Evolutionary conservation across 129 eudicot species (phyloP).

Genomic region (Cynara cardunculus): DNA sequence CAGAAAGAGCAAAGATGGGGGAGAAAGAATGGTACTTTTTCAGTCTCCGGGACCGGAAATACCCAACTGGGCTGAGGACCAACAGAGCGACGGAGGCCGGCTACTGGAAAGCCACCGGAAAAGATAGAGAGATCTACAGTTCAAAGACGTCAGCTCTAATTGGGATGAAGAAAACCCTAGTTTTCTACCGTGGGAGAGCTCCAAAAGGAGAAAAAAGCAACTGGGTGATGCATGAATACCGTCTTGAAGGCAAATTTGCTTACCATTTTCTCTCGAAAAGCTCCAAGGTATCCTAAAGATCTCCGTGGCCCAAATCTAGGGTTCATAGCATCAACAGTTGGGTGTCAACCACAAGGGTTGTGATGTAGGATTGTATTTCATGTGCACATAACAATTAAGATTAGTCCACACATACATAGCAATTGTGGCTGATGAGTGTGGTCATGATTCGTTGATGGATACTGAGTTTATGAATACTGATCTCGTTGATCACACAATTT

Average conservation of each 20-base stretch:
- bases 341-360: too few species aligned
- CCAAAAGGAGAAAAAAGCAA: slow-evolving; percentile 91
- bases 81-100: slow-evolving; percentile 95
- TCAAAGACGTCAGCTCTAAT: slow-evolving; percentile 69
- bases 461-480: too few species aligned
- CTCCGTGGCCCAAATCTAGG: neutral
- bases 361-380: too few species aligned
- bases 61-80: slow-evolving; percentile 85
- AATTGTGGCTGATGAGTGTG: too few species aligned
- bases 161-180: slow-evolving; percentile 98
- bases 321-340: neutral
- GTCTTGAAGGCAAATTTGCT: slow-evolving; percentile 91
- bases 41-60: slow-evolving; percentile 84
- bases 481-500: too few species aligned
- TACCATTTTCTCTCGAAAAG: slow-evolving; percentile 68
- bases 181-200: slow-evolving; percentile 86
- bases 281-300: slow-evolving; percentile 57
- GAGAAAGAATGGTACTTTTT: slow-evolving; percentile 96
- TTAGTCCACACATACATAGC: too few species aligned
- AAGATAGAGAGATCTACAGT: slow-evolving; percentile 89
- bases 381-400: too few species aligned
- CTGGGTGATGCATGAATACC: slow-evolving; percentile 98
- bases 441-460: too few species aligned
- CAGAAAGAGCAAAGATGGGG: slow-evolving; percentile 90
- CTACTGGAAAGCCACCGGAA: slow-evolving; percentile 95